Evolutionary conservation across 2,329 filamentous ascomycete species (phyloP).

Genomic region (Aspergillus nomiae): DNA sequence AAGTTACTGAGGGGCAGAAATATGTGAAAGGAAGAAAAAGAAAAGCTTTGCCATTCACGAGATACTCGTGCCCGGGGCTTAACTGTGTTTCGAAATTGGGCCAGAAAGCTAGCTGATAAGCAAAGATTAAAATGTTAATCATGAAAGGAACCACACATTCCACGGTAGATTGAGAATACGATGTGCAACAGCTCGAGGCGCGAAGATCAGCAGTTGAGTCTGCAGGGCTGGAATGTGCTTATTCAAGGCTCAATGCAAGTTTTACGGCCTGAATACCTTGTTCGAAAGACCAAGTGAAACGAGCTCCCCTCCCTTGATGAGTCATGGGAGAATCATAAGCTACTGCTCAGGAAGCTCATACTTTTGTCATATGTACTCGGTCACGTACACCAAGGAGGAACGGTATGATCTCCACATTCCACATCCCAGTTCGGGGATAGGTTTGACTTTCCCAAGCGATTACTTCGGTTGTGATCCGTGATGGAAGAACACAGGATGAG

Average conservation of each 20-base stretch:
- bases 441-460: not conserved
- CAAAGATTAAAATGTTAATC: not conserved
- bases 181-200: not conserved
- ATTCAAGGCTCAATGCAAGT: not conserved
- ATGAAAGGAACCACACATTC: constrained; percentile 17
- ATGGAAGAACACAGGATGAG: not conserved
- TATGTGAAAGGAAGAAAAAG: not conserved
- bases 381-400: not conserved
- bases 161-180: constrained; percentile 16
- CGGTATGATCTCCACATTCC: constrained; percentile 10
- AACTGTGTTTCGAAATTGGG: not conserved
- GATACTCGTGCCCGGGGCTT: not conserved
- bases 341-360: not conserved
- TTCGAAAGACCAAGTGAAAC: not conserved
- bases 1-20: not conserved
- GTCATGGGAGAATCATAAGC: not conserved
- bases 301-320: not conserved
- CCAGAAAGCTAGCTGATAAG: not conserved
- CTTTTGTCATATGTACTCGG: constrained; percentile 6
- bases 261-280: not conserved
- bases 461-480: not conserved
- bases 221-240: constrained; percentile 14
- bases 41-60: not conserved
- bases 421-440: not conserved
- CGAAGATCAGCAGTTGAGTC: not conserved